Base-by-base conservation (phyloP, 179 eudicot species). In the Heliamphora pulchella region DNA sequence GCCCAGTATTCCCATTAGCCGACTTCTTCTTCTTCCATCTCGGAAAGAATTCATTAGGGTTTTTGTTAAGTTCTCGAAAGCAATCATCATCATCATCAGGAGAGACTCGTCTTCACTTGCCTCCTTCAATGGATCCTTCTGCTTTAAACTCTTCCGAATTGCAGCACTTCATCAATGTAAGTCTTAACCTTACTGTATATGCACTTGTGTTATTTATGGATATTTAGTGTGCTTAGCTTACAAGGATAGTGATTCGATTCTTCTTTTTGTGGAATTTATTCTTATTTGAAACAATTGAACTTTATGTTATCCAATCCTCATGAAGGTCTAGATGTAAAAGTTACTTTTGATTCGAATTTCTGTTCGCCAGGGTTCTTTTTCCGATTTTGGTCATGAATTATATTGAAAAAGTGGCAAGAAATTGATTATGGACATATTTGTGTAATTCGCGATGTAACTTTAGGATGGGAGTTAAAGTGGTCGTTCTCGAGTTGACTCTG, bases 61-160 rank as follows among this genome's bases (percentile, higher is more conserved):
- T 78, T 65, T 20, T 47, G n/a, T 47, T 3, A 48, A 64, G 39
- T 18, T 18, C 22, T 74, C n/a, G 8, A 9, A 55, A 11, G 41
- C 1, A 9, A 6, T 48, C 39, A 15, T 67, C 17, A 2, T 67
- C n/a, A 11, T 17, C 3, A 13, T 1, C 9, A 3, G 0, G 22
- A 11, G 17, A 17, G 58, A 11, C 3, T 41, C 6, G 70, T 41
- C 53, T 75, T 43, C 39, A 8, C 15, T 58, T 75, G 50, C 44
- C 2, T 5, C 2, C 41, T 59, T 31, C 70, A 48, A 80, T 80
- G 82, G 82, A 74, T 80, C 59, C 82, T 14, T 80, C 82, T 51
- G 41, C 70, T 59, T 41, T 80, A 8, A 80, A 80, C 62, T 63
- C 82, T 41, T 13, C 74, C 17, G 67, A 74, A 54, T 10, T 74